A percentile compares a stretch with the other conserved stretches of the same genome.
Conservation (phyloP, 2,329 filamentous ascomycete species). For the Diplodia corticola region DNA sequence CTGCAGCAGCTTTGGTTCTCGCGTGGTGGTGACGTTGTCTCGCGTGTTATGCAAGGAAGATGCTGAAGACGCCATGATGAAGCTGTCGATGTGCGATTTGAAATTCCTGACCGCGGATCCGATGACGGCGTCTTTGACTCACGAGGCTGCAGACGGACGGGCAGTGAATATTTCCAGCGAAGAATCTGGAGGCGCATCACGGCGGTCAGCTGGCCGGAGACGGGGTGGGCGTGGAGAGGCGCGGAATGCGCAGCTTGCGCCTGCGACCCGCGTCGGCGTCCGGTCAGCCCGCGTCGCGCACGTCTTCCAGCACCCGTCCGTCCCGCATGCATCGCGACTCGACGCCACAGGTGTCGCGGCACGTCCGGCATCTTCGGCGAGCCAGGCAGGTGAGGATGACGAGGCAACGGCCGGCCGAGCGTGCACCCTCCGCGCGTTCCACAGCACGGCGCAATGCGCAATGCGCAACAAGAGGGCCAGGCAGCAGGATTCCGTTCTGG, state of each 20-base stretch:
- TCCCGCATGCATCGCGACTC: neutral
- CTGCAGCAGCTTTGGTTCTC: neutral
- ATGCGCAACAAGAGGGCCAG: neutral
- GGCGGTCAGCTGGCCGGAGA: conserved; percentile 3
- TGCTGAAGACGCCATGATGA: neutral
- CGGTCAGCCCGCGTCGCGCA: neutral
- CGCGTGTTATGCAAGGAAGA: conserved; percentile 8
- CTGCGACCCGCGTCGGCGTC: neutral
- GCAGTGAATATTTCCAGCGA: neutral
- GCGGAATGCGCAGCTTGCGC: neutral
- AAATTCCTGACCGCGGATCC: neutral
- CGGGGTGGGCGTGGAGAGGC: neutral
- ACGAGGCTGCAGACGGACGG: neutral
- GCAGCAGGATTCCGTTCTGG: conserved; percentile 3
- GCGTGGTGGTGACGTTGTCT: conserved; percentile 9
- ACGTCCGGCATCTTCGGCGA: neutral
- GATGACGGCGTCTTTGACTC: neutral
- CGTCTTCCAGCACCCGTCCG: neutral
- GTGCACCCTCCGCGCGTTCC: conserved; percentile 14
- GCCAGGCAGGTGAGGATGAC: too few relatives aligned
- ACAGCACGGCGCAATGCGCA: neutral
- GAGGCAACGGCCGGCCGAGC: too few relatives aligned
- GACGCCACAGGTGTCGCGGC: neutral
- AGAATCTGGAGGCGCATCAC: neutral
- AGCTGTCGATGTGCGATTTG: neutral